Percentiles rank a stretch among this genome's conserved stretches.
Evolutionary conservation across 2,329 filamentous ascomycete genomes (phyloP).

Genomic region (Escovopsis sp.): DNA sequence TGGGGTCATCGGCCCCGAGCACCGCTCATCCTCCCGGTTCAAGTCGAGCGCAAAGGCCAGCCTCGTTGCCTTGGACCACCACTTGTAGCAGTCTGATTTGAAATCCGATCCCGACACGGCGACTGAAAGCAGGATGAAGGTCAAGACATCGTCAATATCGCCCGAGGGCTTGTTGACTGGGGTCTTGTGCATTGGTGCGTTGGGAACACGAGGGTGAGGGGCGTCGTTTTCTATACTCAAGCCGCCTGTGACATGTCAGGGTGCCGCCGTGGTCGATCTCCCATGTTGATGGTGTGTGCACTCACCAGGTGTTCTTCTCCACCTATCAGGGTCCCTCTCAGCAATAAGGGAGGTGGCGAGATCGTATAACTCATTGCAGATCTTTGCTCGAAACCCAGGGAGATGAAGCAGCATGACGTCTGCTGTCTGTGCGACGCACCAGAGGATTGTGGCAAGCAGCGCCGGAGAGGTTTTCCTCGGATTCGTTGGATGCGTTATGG

Average conservation of each 20-base stretch:
- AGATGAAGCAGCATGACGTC: conserved; percentile 28
- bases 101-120: conserved; percentile 32
- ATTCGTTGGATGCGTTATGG: conserved; percentile 24
- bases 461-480: conserved; percentile 29
- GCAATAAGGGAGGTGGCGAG: conserved; percentile 20
- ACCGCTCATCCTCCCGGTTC: conserved; percentile 23
- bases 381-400: conserved; percentile 24
- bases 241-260: conserved; percentile 12
- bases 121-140: conserved; percentile 28
- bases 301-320: conserved; percentile 21
- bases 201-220: conserved; percentile 12
- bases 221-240: conserved; percentile 19
- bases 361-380: conserved; percentile 23
- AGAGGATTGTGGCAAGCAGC: conserved; percentile 31
- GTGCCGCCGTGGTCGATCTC: not conserved
- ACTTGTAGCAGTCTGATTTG: conserved; percentile 32
- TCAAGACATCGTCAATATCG: conserved; percentile 28
- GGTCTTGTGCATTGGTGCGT: conserved; percentile 13
- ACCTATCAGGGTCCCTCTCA: conserved; percentile 22
- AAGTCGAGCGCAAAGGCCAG: conserved; percentile 24
- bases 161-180: conserved; percentile 21
- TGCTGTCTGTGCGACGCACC: conserved; percentile 32
- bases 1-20: conserved; percentile 11
- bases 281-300: not conserved
- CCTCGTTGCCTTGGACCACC: conserved; percentile 29